Base-by-base conservation (phyloP, 768 basidiomycete species). In the Russula sp. region DNA sequence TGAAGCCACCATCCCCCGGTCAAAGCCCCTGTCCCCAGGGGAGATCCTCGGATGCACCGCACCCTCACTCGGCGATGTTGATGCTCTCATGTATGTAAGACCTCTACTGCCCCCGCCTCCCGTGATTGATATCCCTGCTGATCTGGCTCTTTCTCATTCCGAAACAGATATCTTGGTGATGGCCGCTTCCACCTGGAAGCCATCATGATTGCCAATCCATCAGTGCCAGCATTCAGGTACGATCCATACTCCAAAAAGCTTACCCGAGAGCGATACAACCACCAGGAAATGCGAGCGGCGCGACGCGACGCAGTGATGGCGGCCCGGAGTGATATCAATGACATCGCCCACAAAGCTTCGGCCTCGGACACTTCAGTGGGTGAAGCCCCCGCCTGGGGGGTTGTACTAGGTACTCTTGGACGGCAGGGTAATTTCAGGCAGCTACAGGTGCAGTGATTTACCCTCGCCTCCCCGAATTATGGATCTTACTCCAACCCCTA, bases 181-280 rank as follows among this genome's bases (percentile, higher is more conserved):
- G 97, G 97, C 22, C 88, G 97, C 10, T 99, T 99, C 77, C 97
- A 98, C 71, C 81, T 98, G 18, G 97, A 99, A 74, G 90, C 93
- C 14, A 94, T 98, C 72, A 99, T 99, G 97, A 97, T 99, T 61
- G 93, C 94, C n/a, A 99, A 99, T 72, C 97, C 97, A 0, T 74
- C 81, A 35, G 81, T 98, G 18, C 94, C 97, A 11, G 95, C 97
- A 0, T 99, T 97, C 76, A 85, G 97, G 22, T 99, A 98, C 74
- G 97, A 98, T 70, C 97, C 97, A 4, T 99, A 98, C 73, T 92
- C 93, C 22, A 99, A 99, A 74, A 97, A 94, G 70, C 79, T 99
- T 54, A 98, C 97, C 1, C 77, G 93, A 60, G 97, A 99, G 71
- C 80, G 85, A 4, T 99, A 98, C 67, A 82, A 93, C 67, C 93